A percentile compares a stretch with the other conserved stretches of the same genome.
phyloP scores from a whole-genome alignment of 2,329 filamentous ascomycete species.

The Paecilomyces niveus region DNA sequence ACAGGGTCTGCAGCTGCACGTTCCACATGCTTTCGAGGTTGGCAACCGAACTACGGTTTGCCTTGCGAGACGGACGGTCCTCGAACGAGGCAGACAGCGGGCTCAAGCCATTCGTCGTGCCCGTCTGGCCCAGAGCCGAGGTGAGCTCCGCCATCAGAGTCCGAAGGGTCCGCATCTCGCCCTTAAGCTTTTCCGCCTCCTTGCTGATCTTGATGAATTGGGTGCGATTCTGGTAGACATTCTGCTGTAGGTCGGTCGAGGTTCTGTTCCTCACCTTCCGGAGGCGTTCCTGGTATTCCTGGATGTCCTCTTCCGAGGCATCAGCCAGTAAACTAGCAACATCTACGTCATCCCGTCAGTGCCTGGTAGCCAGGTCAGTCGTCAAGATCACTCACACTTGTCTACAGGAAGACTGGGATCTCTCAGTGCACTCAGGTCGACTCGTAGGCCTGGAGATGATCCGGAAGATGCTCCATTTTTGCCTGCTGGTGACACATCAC shows the following conservation, averaged over 20 bases:
- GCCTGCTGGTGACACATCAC: constrained; percentile 34
- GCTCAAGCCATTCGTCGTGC: constrained; percentile 46
- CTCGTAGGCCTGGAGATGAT: constrained; percentile 44
- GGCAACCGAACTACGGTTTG: constrained; percentile 85
- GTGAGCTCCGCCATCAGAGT: constrained; percentile 92
- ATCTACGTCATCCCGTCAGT: constrained; percentile 19
- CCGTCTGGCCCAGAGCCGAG: constrained; percentile 50
- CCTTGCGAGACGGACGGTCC: constrained; percentile 47
- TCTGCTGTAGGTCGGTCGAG: constrained; percentile 80
- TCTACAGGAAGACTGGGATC: constrained; percentile 75
- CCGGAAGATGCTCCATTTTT: constrained; percentile 45
- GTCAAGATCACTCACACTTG: constrained; percentile 52
- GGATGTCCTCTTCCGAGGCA: constrained; percentile 80
- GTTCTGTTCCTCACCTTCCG: constrained; percentile 71
- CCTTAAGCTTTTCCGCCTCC: constrained; percentile 95
- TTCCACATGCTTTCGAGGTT: constrained; percentile 64
- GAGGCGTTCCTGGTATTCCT: constrained; percentile 69
- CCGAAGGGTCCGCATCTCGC: constrained; percentile 85
- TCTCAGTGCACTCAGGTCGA: constrained; percentile 71
- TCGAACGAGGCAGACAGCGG: constrained; percentile 44
- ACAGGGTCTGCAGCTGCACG: constrained; percentile 67
- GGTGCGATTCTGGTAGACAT: constrained; percentile 91
- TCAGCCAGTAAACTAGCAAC: constrained; percentile 65
- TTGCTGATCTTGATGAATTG: constrained; percentile 99
- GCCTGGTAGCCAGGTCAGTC: constrained; percentile 3